Conservation (phyloP, 176 grass and related monocot species). For the Aegilops umbellulata region DNA sequence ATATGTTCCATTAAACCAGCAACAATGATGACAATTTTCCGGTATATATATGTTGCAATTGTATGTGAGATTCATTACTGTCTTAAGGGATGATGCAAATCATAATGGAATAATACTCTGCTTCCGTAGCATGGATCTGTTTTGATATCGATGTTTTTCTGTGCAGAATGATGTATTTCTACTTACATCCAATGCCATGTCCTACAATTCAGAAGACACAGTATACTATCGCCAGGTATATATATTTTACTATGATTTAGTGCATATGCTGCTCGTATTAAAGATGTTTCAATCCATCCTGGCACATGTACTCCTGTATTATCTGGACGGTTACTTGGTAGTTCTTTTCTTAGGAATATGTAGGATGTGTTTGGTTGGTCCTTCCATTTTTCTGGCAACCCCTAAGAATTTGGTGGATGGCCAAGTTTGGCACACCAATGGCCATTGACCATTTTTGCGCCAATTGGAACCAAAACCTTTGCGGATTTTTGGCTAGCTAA, state of each 20-base stretch:
- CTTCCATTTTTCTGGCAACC: not conserved
- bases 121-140: not conserved
- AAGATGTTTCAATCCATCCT: not conserved
- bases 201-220: constrained; percentile 72
- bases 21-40: not conserved
- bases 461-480: not conserved
- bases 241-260: constrained; percentile 4
- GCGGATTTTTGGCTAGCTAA: no score
- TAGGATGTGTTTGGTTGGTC: not conserved
- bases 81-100: constrained; percentile 2
- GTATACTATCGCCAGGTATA: constrained; percentile 75
- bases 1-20: not conserved
- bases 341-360: not conserved
- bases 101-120: not conserved
- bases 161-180: constrained; percentile 75
- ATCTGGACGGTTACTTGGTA: not conserved
- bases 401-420: not conserved
- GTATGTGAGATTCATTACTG: constrained; percentile 12
- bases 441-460: not conserved
- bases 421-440: not conserved
- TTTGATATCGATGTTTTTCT: constrained; percentile 4
- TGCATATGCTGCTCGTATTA: constrained; percentile 1
- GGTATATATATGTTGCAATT: not conserved
- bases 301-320: not conserved
- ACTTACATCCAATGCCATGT: constrained; percentile 79